Percentiles rank a stretch among this genome's conserved stretches.
phyloP scores from a whole-genome alignment of 176 grass and related monocot genomes.

The Bromus sterilis region DNA sequence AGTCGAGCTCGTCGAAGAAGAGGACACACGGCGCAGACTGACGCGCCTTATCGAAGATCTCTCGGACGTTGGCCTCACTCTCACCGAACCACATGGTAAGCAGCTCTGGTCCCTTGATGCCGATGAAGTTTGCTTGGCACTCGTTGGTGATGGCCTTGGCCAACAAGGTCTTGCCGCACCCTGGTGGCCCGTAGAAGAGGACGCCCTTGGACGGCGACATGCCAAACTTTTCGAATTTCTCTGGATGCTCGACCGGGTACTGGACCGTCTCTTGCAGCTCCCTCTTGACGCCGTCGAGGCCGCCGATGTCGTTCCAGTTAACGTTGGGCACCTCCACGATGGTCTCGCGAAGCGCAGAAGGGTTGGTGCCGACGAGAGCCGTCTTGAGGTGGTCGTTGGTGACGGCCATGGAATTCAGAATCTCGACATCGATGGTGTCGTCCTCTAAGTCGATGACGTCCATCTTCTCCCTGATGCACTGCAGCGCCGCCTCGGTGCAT shows the following conservation, averaged over 20 bases:
- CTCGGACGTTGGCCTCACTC: conserved; percentile 55
- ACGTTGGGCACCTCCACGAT: conserved; percentile 65
- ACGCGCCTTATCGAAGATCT: conserved; percentile 63
- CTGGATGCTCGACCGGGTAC: conserved; percentile 60
- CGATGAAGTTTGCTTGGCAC: conserved; percentile 72
- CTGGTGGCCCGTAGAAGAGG: conserved; percentile 57
- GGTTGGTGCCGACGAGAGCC: conserved; percentile 44
- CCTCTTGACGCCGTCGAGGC: conserved; percentile 57
- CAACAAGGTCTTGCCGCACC: conserved; percentile 56
- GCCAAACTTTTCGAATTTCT: conserved; percentile 62
- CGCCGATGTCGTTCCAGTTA: conserved; percentile 52
- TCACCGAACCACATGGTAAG: conserved; percentile 74
- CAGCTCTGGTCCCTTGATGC: conserved; percentile 58
- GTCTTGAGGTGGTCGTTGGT: conserved; percentile 61
- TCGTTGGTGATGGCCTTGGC: conserved; percentile 68
- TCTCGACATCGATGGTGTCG: conserved; percentile 48
- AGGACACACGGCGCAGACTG: conserved; percentile 54
- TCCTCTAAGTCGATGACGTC: conserved; percentile 65
- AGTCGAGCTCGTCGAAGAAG: conserved; percentile 75
- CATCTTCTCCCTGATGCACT: conserved; percentile 75
- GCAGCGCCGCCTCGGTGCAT: conserved; percentile 55
- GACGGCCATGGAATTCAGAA: conserved; percentile 52
- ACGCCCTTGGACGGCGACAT: conserved; percentile 65
- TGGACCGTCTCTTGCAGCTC: conserved; percentile 64
- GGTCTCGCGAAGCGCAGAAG: conserved; percentile 59